Evolutionary conservation across 495 filamentous ascomycete genomes (phyloP).

Genomic region (Halenospora varia): DNA sequence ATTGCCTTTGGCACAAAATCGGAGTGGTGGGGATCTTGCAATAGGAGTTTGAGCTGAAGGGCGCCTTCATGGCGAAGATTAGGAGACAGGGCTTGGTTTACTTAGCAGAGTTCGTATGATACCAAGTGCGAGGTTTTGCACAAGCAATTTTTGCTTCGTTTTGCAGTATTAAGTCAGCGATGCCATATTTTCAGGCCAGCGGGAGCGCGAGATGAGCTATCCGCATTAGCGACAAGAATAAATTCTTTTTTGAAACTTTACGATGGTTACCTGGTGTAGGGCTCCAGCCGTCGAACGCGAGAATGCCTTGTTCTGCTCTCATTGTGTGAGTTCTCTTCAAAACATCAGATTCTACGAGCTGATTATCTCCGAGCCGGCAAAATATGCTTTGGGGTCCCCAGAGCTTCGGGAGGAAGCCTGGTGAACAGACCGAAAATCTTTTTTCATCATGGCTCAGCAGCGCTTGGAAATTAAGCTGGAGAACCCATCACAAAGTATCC

Average conservation of each 20-base stretch:
- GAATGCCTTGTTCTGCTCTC: too few relatives aligned
- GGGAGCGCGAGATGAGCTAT: not conserved
- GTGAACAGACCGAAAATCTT: not conserved
- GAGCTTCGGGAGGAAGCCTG: not conserved
- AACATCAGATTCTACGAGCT: not conserved
- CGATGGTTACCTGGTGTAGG: too few relatives aligned
- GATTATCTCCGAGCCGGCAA: not conserved
- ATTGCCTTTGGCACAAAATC: slow-evolving; percentile 8
- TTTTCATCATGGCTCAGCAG: slow-evolving; percentile 5
- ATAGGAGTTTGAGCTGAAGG: slow-evolving; percentile 12
- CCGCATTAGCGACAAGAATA: not conserved
- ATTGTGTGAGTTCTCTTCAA: too few relatives aligned
- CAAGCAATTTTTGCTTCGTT: too few relatives aligned
- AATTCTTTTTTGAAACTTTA: not conserved
- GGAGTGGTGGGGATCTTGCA: slow-evolving; percentile 8
- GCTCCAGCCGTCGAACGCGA: too few relatives aligned
- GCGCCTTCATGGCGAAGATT: not conserved
- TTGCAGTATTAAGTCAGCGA: too few relatives aligned
- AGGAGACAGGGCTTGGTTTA: slow-evolving; percentile 2
- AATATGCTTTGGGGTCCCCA: not conserved
- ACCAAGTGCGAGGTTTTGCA: not conserved
- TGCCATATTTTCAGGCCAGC: too few relatives aligned
- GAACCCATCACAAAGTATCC: not conserved
- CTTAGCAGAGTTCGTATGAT: not conserved
- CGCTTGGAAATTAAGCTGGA: not conserved